phyloP scores from a whole-genome alignment of 2,329 filamentous ascomycete genomes.

The Plectosphaerella plurivora region DNA sequence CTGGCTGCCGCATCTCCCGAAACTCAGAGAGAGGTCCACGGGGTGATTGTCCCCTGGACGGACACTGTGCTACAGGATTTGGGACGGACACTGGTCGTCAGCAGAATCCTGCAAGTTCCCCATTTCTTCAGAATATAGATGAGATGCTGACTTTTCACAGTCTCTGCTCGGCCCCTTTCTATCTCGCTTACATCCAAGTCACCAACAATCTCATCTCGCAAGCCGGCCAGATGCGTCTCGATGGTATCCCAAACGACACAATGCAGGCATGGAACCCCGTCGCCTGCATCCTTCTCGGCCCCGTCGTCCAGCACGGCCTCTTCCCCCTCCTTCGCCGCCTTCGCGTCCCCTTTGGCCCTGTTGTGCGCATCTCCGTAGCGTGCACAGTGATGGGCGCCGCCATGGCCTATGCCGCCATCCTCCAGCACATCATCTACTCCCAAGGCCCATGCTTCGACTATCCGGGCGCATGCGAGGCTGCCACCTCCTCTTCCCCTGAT shows the following conservation, averaged over 20 bases:
- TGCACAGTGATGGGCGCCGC: constrained; percentile 51
- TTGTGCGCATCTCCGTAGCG: constrained; percentile 61
- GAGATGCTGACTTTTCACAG: not conserved
- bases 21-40: constrained; percentile 42
- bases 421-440: constrained; percentile 58
- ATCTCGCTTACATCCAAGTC: constrained; percentile 48
- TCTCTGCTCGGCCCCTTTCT: constrained; percentile 8
- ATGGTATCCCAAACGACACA: constrained; percentile 51
- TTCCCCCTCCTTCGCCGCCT: constrained; percentile 43
- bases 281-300: constrained; percentile 48
- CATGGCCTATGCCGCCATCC: constrained; percentile 54
- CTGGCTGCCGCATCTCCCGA: constrained; percentile 52
- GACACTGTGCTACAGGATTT: constrained; percentile 61
- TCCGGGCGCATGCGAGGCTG: constrained; percentile 31
- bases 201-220: constrained; percentile 51
- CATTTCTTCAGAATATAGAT: constrained; percentile 22
- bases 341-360: constrained; percentile 50
- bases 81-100: constrained; percentile 47
- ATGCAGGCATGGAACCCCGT: constrained; percentile 51
- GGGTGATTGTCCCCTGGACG: constrained; percentile 46
- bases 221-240: constrained; percentile 45
- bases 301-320: constrained; percentile 46
- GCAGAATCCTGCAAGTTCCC: constrained; percentile 47
- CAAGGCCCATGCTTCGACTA: constrained; percentile 44
- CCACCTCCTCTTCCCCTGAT: constrained; percentile 8